Conservation (phyloP, 2,329 filamentous ascomycete genomes). For the Aspergillus brunneoviolaceus region DNA sequence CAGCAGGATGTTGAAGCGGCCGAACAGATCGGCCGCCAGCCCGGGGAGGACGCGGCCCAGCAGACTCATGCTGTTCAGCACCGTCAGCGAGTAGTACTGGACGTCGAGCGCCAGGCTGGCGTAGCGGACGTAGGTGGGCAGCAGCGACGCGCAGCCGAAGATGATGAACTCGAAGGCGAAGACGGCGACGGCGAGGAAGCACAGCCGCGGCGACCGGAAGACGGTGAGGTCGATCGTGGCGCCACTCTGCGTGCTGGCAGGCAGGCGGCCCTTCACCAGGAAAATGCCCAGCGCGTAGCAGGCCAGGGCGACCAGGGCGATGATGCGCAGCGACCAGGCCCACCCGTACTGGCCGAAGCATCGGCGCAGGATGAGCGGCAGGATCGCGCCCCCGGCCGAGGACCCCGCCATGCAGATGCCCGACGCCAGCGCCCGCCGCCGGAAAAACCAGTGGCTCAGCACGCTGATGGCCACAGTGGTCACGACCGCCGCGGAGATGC, state of each 20-base stretch:
- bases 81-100: conserved; percentile 48
- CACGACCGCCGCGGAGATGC: conserved; percentile 35
- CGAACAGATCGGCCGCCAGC: conserved; percentile 44
- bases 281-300: conserved; percentile 34
- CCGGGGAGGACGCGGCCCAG: conserved; percentile 49
- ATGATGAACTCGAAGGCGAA: conserved; percentile 52
- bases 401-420: conserved; percentile 44
- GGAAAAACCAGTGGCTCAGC: conserved; percentile 44
- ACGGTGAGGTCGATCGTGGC: conserved; percentile 42
- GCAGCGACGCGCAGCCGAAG: conserved; percentile 49
- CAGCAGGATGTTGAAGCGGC: conserved; percentile 49
- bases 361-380: conserved; percentile 36
- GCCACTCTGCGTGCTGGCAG: conserved; percentile 25
- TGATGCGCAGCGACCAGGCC: conserved; percentile 36
- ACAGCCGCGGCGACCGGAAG: conserved; percentile 44
- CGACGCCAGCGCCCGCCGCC: conserved; percentile 37
- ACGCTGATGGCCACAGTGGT: conserved; percentile 40
- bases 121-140: conserved; percentile 47
- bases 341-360: conserved; percentile 32
- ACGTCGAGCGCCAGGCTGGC: conserved; percentile 40
- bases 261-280: conserved; percentile 37
- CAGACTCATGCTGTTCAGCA: conserved; percentile 46
- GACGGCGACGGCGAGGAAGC: conserved; percentile 43
- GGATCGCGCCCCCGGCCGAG: conserved; percentile 37
- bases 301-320: conserved; percentile 38